Percentiles rank a stretch among this genome's conserved stretches.
Conservation (phyloP, 164 flowering plant genomes). For the Vitis rupestris region DNA sequence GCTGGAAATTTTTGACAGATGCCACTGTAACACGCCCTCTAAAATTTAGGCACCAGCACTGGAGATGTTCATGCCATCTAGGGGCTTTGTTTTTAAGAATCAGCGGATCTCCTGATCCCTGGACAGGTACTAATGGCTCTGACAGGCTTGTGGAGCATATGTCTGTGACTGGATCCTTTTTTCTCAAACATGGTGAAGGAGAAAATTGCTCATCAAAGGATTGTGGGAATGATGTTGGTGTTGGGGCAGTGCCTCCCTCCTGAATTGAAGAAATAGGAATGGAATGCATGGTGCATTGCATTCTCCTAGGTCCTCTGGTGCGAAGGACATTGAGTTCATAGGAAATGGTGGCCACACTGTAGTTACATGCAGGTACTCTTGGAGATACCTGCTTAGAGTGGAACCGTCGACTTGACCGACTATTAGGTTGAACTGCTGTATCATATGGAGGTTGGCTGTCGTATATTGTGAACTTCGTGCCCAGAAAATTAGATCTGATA, state of each 20-base stretch:
- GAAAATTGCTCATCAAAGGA: constrained; percentile 25
- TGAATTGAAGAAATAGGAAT: constrained; percentile 57
- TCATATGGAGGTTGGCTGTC: constrained; percentile 58
- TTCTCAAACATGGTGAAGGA: constrained; percentile 13
- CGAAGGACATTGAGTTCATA: constrained; percentile 75
- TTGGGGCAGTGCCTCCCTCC: constrained; percentile 61
- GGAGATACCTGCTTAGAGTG: constrained; percentile 56
- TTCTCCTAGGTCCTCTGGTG: constrained; percentile 71
- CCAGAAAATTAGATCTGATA: constrained; percentile 69
- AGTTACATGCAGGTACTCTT: constrained; percentile 49
- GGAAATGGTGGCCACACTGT: constrained; percentile 42
- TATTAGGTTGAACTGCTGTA: constrained; percentile 17
- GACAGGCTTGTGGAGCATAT: constrained; percentile 31
- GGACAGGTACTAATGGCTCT: constrained; percentile 16
- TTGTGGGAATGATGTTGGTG: constrained; percentile 40
- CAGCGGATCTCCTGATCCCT: constrained; percentile 27
- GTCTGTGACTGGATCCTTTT: constrained; percentile 21
- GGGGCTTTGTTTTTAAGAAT: constrained; percentile 57
- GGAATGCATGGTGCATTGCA: constrained; percentile 59
- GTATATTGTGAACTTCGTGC: constrained; percentile 63
- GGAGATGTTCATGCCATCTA: constrained; percentile 62
- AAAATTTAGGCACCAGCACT: constrained; percentile 71
- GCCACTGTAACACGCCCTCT: constrained; percentile 69
- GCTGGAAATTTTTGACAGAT: constrained; percentile 69
- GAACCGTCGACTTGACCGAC: constrained; percentile 36